Conservation (phyloP, 1,284 basidiomycete genomes). For the Apiotrichum sp. region DNA sequence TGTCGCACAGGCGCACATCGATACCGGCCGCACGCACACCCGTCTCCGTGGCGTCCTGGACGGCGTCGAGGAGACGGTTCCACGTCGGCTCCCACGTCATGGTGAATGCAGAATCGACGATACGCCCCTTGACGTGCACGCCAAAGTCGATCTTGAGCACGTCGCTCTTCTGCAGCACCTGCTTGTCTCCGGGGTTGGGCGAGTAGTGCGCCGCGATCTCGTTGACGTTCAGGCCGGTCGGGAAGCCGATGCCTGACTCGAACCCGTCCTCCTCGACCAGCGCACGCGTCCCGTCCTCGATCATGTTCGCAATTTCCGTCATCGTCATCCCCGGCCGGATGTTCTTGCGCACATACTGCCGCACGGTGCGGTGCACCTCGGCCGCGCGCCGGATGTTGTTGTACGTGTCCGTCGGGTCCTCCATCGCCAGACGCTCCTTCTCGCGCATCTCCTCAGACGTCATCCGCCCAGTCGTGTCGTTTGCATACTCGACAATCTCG, state of each 20-base stretch:
- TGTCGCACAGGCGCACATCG: constrained; percentile 86
- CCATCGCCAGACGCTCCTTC: constrained; percentile 66
- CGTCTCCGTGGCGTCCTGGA: constrained; percentile 87
- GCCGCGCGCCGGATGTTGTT: constrained; percentile 83
- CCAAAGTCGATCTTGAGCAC: constrained; percentile 97
- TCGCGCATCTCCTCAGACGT: constrained; percentile 88
- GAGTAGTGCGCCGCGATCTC: constrained; percentile 96
- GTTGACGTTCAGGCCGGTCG: constrained; percentile 92
- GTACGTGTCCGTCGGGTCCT: constrained; percentile 77
- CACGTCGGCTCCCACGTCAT: constrained; percentile 83
- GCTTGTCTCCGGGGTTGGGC: constrained; percentile 90
- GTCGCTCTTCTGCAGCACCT: constrained; percentile 73
- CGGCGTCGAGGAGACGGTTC: constrained; percentile 81
- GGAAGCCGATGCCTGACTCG: constrained; percentile 78
- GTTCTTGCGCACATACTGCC: constrained; percentile 66
- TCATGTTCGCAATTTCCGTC: constrained; percentile 89
- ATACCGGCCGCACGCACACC: constrained; percentile 91
- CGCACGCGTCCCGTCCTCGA: constrained; percentile 85
- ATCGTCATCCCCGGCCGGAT: constrained; percentile 92
- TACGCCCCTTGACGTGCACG: constrained; percentile 91
- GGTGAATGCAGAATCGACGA: constrained; percentile 94
- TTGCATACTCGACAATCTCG: constrained; percentile 83
- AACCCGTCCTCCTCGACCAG: constrained; percentile 87
- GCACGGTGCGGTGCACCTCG: constrained; percentile 94
- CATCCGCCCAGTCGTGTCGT: constrained; percentile 79